Evolutionary conservation across 1,139 yeast genomes (phyloP).

Genomic region (Candida gigantensis): DNA sequence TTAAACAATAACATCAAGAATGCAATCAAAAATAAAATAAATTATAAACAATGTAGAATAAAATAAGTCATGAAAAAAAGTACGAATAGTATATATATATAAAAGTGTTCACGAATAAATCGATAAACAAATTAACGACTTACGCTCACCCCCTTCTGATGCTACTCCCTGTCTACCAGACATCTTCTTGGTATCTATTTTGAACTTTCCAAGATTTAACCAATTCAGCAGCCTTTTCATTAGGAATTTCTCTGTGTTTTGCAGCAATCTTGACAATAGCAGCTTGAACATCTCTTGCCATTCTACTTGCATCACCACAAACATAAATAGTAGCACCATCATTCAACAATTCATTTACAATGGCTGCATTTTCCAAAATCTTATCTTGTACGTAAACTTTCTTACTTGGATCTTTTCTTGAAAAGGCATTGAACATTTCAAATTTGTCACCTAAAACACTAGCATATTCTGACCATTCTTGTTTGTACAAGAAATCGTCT

Average conservation of each 20-base stretch:
- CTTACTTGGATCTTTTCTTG: constrained; percentile 62
- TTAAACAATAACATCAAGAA: too few relatives aligned
- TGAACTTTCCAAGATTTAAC: constrained; percentile 79
- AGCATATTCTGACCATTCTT: constrained; percentile 81
- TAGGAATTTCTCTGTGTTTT: constrained; percentile 56
- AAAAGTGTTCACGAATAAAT: too few relatives aligned
- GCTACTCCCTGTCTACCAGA: too few relatives aligned
- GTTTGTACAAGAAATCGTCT: constrained; percentile 79
- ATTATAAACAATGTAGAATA: too few relatives aligned
- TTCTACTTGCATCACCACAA: constrained; percentile 94
- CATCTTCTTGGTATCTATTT: constrained; percentile 95
- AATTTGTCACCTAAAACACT: constrained; percentile 64
- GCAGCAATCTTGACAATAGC: constrained; percentile 66
- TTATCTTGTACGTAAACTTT: constrained; percentile 91
- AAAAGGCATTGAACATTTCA: constrained; percentile 80
- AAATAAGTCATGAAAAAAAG: too few relatives aligned
- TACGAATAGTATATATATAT: too few relatives aligned
- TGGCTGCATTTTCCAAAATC: constrained; percentile 56
- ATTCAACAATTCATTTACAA: constrained; percentile 59
- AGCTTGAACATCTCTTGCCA: constrained; percentile 95
- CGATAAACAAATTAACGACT: too few relatives aligned
- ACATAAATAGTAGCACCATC: constrained; percentile 88
- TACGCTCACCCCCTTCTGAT: too few relatives aligned
- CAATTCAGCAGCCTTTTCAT: constrained; percentile 73
- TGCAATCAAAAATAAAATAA: too few relatives aligned